A percentile compares a stretch with the other conserved stretches of the same genome.
phyloP scores from a whole-genome alignment of 345 rosid species.

The Cochlearia excelsa region DNA sequence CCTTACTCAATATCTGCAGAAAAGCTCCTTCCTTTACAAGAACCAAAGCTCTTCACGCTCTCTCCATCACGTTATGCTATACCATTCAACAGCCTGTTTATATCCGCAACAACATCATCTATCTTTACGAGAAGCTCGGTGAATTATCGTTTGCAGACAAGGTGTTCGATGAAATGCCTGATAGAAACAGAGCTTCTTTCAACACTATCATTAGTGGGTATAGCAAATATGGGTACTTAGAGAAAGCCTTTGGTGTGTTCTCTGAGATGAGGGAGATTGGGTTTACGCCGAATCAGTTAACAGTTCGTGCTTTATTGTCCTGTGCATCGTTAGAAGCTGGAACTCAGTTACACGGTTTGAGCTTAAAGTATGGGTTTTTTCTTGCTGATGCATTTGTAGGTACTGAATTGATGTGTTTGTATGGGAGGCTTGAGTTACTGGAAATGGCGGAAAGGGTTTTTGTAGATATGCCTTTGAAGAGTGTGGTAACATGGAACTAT shows the following conservation, averaged over 20 bases:
- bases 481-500: conserved; percentile 69
- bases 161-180: conserved; percentile 66
- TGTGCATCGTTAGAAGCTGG: conserved; percentile 50
- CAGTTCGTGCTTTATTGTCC: conserved; percentile 61
- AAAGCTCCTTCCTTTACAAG: conserved; percentile 45
- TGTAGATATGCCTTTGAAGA: conserved; percentile 63
- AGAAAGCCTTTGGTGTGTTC: conserved; percentile 48
- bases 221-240: conserved; percentile 39
- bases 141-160: conserved; percentile 44
- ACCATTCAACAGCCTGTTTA: conserved; percentile 47
- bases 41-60: conserved; percentile 67
- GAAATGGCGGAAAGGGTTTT: conserved; percentile 50
- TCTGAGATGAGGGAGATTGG: conserved; percentile 50
- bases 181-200: conserved; percentile 56
- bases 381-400: conserved; percentile 62
- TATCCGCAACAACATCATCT: conserved; percentile 57
- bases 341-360: conserved; percentile 59
- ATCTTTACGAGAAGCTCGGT: conserved; percentile 33
- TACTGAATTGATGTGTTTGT: conserved; percentile 59
- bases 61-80: conserved; percentile 46
- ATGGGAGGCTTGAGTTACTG: conserved; percentile 57
- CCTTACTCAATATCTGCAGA: conserved; percentile 47
- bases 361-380: conserved; percentile 58
- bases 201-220: conserved; percentile 53
- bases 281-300: conserved; percentile 47